A percentile compares a stretch with the other conserved stretches of the same genome.
These are phyloP conservation scores for Guadua angustifolia DNA, from an alignment of 176 grass and related monocot species.

Conservation along the genomic window DNA sequence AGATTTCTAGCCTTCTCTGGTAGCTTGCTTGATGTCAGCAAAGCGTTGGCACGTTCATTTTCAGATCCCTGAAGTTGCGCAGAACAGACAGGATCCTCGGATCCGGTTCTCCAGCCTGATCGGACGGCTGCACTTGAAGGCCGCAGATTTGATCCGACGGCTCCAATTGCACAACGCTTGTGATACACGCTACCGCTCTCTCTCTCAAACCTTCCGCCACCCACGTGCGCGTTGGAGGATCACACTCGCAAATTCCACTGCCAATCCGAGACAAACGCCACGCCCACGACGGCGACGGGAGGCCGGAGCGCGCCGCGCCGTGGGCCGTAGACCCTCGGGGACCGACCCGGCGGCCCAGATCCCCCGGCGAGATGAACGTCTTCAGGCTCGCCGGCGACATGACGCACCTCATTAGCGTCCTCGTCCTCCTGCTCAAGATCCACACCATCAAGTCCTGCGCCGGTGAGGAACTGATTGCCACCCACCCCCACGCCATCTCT, in stretches of 20 bases:
- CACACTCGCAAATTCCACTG: background rate
- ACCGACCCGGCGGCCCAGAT: background rate
- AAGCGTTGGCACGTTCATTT: too few species aligned
- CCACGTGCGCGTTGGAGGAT: background rate
- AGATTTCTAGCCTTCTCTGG: too few species aligned
- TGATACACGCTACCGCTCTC: too few species aligned
- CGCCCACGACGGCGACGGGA: background rate
- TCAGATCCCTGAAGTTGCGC: too few species aligned
- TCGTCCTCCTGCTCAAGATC: constrained; percentile 81
- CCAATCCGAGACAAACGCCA: background rate
- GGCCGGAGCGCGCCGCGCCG: background rate
- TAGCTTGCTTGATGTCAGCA: too few species aligned
- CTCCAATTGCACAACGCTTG: too few species aligned
- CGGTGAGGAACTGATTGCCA: constrained; percentile 33
- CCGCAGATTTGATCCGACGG: too few species aligned
- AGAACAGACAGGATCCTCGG: background rate
- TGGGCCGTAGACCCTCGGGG: background rate
- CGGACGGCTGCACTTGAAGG: too few species aligned
- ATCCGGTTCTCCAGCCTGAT: too few species aligned
- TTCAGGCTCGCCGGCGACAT: constrained; percentile 74
- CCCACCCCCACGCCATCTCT: background rate
- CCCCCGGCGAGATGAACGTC: constrained; percentile 52
- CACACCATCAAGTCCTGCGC: constrained; percentile 81
- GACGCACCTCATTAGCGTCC: constrained; percentile 69
- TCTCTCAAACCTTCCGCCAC: background rate